Evolutionary conservation across 257 asterid genomes (phyloP).

Genomic region (Solanum commersonii): DNA sequence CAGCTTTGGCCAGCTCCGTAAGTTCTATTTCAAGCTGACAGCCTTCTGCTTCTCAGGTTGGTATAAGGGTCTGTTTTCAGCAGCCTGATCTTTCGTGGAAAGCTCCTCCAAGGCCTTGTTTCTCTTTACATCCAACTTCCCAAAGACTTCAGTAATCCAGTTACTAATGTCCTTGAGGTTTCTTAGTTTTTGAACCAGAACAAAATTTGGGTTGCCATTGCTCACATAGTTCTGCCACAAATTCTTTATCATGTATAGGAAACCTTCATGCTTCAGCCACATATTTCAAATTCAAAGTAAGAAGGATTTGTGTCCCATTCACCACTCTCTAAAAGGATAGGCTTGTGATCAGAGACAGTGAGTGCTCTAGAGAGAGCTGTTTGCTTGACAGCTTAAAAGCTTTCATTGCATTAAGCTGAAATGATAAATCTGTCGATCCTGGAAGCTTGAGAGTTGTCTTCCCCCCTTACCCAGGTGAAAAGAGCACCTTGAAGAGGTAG

Average conservation of each 20-base stretch:
- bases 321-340: neutral
- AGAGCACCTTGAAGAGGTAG: neutral
- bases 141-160: neutral
- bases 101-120: neutral
- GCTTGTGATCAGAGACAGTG: neutral
- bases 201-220: neutral
- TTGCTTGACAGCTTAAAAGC: neutral
- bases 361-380: neutral
- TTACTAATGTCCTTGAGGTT: neutral
- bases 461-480: neutral
- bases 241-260: neutral
- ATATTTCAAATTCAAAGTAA: neutral
- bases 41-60: neutral
- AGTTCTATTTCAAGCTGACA: neutral
- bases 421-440: neutral
- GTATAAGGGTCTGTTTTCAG: neutral
- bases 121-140: neutral
- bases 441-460: neutral
- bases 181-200: neutral
- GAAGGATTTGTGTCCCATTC: neutral
- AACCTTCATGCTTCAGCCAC: neutral
- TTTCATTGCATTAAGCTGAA: neutral
- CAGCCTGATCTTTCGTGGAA: neutral
- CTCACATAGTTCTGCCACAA: neutral
- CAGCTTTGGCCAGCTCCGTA: neutral